These are phyloP conservation scores for Dioszegia hungarica DNA, from an alignment of 768 basidiomycete genomes.

Conservation along the genomic window DNA sequence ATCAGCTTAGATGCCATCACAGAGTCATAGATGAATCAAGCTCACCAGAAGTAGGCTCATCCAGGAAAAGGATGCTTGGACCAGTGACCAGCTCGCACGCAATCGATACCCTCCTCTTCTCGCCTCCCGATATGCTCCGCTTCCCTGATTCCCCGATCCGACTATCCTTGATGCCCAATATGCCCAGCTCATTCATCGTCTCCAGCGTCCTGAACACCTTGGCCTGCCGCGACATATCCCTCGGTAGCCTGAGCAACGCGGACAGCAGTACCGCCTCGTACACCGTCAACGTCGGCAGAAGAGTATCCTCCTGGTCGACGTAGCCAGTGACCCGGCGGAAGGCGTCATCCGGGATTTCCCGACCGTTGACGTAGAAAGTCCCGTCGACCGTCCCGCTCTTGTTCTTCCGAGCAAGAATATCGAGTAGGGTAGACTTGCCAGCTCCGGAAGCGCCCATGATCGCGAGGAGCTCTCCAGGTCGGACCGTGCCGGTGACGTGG, in stretches of 20 bases:
- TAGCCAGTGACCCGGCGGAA: constrained; percentile 87
- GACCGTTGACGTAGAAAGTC: constrained; percentile 76
- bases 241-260: constrained; percentile 78
- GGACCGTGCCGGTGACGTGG: constrained; percentile 72
- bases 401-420: constrained; percentile 84
- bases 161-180: constrained; percentile 80
- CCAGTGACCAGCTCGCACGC: constrained; percentile 97
- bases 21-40: constrained; percentile 10
- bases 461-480: constrained; percentile 85
- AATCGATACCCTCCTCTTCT: constrained; percentile 93
- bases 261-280: constrained; percentile 96
- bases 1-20: constrained; percentile 4
- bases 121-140: constrained; percentile 92
- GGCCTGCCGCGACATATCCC: constrained; percentile 93
- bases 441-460: constrained; percentile 97
- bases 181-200: constrained; percentile 93
- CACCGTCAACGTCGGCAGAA: constrained; percentile 95
- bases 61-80: constrained; percentile 90
- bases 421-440: constrained; percentile 92
- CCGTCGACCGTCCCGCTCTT: constrained; percentile 79
- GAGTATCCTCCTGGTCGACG: constrained; percentile 96
- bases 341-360: constrained; percentile 60
- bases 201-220: constrained; percentile 91
- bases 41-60: constrained; percentile 92
- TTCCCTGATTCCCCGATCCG: constrained; percentile 82